A percentile compares a stretch with the other conserved stretches of the same genome.
Conservation (phyloP, 805 yeast genomes). For the Metschnikowia amazonensis region DNA sequence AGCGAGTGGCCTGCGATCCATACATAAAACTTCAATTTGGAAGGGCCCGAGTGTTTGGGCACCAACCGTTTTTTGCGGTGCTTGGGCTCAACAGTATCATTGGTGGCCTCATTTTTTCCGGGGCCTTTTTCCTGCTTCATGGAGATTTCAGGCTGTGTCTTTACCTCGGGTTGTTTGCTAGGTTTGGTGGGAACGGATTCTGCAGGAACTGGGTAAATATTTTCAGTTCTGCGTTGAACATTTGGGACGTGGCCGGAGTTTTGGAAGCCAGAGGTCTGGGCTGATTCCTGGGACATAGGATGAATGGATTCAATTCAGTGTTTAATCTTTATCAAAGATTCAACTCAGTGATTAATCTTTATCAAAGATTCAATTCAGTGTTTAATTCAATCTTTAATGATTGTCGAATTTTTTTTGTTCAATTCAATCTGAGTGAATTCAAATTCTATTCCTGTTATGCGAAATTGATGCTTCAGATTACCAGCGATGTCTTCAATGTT, state of each 20-base stretch:
- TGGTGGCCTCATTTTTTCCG: conserved; percentile 8
- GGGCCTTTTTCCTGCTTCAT: background rate
- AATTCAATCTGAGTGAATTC: too few relatives aligned
- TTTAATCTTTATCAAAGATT: too few relatives aligned
- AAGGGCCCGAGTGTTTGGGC: conserved; percentile 24
- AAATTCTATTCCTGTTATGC: too few relatives aligned
- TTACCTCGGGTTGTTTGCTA: conserved; percentile 5
- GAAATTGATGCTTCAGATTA: too few relatives aligned
- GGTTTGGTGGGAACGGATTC: conserved; percentile 2
- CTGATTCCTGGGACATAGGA: background rate
- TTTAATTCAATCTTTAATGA: too few relatives aligned
- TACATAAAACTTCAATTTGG: conserved; percentile 41
- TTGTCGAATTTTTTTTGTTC: too few relatives aligned
- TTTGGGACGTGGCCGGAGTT: conserved; percentile 6
- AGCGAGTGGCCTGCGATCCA: conserved; percentile 59
- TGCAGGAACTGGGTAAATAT: conserved; percentile 4
- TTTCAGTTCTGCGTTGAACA: conserved; percentile 3
- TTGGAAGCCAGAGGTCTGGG: background rate
- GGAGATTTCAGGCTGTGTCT: conserved; percentile 1
- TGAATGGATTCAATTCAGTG: too few relatives aligned
- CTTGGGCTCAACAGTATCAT: conserved; percentile 14
- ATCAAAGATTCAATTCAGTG: too few relatives aligned
- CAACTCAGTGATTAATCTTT: too few relatives aligned
- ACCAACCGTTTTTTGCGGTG: conserved; percentile 28
- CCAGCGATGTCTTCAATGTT: too few relatives aligned